Evolutionary conservation across 2,329 filamentous ascomycete genomes (phyloP).

Genomic region (Ophiocordyceps robertsii): DNA sequence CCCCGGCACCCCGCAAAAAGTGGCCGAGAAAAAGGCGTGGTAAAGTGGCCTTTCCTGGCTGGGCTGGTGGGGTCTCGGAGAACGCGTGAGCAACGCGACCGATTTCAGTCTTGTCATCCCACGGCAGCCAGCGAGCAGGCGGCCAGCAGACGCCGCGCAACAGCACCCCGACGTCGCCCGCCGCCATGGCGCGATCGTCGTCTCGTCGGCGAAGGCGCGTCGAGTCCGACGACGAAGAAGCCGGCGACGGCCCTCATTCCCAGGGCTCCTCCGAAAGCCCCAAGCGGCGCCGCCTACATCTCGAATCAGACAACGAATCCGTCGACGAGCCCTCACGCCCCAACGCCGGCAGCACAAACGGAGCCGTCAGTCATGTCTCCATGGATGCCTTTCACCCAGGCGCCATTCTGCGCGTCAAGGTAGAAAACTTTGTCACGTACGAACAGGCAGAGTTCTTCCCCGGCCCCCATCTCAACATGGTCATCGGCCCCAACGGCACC

Average conservation of each 20-base stretch:
- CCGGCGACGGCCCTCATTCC: slow-evolving; percentile 15
- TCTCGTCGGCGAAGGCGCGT: slow-evolving; percentile 30
- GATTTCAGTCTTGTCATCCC: too few species aligned
- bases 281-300: slow-evolving; percentile 22
- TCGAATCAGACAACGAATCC: slow-evolving; percentile 6
- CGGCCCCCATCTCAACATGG: slow-evolving; percentile 91
- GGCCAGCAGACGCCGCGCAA: too few species aligned
- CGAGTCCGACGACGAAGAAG: slow-evolving; percentile 25
- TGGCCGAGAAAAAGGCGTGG: neutral
- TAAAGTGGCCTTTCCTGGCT: too few species aligned
- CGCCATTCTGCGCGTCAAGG: slow-evolving; percentile 74
- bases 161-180: too few species aligned
- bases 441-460: slow-evolving; percentile 81
- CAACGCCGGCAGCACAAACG: slow-evolving; percentile 5
- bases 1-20: neutral
- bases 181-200: slow-evolving; percentile 14
- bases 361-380: slow-evolving; percentile 5
- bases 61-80: neutral
- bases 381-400: slow-evolving; percentile 49
- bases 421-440: slow-evolving; percentile 91
- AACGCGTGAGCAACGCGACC: neutral
- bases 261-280: slow-evolving; percentile 14
- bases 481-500: slow-evolving; percentile 96
- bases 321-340: slow-evolving; percentile 3
- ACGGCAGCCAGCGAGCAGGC: too few species aligned